A percentile compares a stretch with the other conserved stretches of the same genome.
Conservation (phyloP, 1,284 basidiomycete species). For the Malassezia slooffiae region DNA sequence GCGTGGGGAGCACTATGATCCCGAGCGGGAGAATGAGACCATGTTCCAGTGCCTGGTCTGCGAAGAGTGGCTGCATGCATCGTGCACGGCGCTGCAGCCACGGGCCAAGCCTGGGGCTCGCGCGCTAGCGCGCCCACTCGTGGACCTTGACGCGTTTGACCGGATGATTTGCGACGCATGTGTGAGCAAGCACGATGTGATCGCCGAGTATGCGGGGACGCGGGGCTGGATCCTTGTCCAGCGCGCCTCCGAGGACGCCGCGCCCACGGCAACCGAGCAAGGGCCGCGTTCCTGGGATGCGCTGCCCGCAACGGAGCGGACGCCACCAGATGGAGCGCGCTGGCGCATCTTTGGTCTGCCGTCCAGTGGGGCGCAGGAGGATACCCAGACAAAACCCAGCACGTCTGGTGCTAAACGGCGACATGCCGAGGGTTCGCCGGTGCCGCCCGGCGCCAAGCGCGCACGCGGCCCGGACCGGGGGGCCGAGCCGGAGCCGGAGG, state of each 20-base stretch:
- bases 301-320: no score
- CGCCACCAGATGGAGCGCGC: no score
- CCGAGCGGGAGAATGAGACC: slow-evolving; percentile 46
- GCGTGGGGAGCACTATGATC: slow-evolving; percentile 45
- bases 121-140: slow-evolving; percentile 29
- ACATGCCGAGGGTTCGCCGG: no score
- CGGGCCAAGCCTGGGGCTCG: slow-evolving; percentile 4
- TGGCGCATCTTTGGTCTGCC: no score
- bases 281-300: no score
- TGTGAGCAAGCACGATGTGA: slow-evolving; percentile 19
- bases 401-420: no score
- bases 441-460: no score
- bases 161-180: slow-evolving; percentile 40
- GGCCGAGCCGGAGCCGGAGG: no score
- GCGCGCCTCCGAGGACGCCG: slow-evolving; percentile 7
- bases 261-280: no score
- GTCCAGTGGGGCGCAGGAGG: no score
- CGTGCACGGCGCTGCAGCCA: slow-evolving; percentile 33
- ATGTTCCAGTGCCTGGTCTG: slow-evolving; percentile 48
- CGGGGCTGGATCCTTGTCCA: slow-evolving; percentile 27
- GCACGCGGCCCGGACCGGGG: no score
- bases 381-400: no score
- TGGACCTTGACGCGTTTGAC: slow-evolving; percentile 36
- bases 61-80: slow-evolving; percentile 49
- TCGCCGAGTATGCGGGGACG: slow-evolving; percentile 32